These are phyloP conservation scores for Cicer cuneatum DNA, from an alignment of 306 rosid species.

Conservation along the genomic window DNA sequence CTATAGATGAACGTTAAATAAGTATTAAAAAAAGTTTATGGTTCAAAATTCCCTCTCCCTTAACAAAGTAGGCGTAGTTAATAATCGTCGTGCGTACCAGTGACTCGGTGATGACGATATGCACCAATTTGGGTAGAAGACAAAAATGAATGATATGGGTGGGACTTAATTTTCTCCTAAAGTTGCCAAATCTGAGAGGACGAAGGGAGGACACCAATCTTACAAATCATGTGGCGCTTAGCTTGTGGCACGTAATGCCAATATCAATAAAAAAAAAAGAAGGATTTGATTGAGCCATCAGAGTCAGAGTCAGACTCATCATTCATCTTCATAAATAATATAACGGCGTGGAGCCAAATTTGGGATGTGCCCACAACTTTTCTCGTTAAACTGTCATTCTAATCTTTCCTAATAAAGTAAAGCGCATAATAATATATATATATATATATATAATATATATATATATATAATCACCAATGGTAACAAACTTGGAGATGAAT, in stretches of 20 bases:
- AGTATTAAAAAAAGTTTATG: too few species aligned
- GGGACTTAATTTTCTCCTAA: not conserved
- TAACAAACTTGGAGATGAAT: too few species aligned
- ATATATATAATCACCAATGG: not conserved
- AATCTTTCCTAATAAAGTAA: constrained; percentile 10
- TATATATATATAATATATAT: too few species aligned
- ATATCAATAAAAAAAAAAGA: constrained; percentile 19
- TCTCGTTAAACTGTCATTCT: not conserved
- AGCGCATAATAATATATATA: not conserved
- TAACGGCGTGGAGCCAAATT: constrained; percentile 16
- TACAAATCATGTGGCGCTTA: not conserved
- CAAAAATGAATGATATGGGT: constrained; percentile 4
- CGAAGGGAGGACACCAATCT: not conserved
- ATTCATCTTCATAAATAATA: not conserved
- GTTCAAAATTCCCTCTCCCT: too few species aligned
- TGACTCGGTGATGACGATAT: not conserved
- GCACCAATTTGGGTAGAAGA: not conserved
- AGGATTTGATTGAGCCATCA: not conserved
- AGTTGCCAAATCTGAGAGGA: constrained; percentile 9
- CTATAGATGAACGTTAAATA: too few species aligned
- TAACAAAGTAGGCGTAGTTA: too few species aligned
- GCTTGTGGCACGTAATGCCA: not conserved
- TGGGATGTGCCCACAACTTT: constrained; percentile 24
- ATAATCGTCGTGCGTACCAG: too few species aligned
- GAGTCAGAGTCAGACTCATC: not conserved